Base-by-base conservation (phyloP, 495 filamentous ascomycete species). In the Astrocystis sublimbata region DNA sequence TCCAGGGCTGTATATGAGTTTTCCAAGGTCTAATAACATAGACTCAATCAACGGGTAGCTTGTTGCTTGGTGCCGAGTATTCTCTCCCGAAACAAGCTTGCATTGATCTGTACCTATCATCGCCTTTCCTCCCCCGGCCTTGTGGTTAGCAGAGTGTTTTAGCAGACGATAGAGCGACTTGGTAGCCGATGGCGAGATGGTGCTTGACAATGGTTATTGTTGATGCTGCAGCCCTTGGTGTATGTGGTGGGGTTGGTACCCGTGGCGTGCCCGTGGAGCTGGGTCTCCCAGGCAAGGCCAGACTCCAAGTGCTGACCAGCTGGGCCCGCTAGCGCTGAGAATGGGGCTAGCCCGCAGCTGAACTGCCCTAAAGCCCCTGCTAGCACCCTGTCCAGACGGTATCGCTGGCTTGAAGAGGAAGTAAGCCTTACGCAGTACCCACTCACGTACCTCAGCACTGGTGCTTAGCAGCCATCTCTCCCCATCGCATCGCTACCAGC, bases 271-370 rank as follows among this genome's bases (percentile, higher is more conserved):
- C 59, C 49, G 50, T 55, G 26, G 23, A 61, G 59, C 49, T 47
- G 38, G 59, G 49, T 33, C 33, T 54, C 7, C 40, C 26, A 24
- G 54, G 54, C n/a, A n/a, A n/a, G n/a, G n/a, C n/a, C n/a, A n/a
- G n/a, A n/a, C n/a, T n/a, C n/a, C n/a, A n/a, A n/a, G n/a, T n/a
- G n/a, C n/a, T n/a, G n/a, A n/a, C n/a, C n/a, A n/a, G n/a, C n/a
- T n/a, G n/a, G n/a, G n/a, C 24, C 35, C 54, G 35, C 52, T 60
- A 46, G 35, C 47, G 28, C 35, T 24, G 46, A 26, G 43, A 19
- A 31, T 50, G 45, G 50, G 47, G 58, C 58, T 61, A 42, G 49
- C 24, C 28, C 51, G 41, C 40, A 62, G 60, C 60, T 62, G 60
- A 62, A 62, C 50, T 23, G 50, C 59, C 49, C 59, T 52, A 55